phyloP scores from a whole-genome alignment of 176 grass and related monocot species.

The Paspalum notatum region DNA sequence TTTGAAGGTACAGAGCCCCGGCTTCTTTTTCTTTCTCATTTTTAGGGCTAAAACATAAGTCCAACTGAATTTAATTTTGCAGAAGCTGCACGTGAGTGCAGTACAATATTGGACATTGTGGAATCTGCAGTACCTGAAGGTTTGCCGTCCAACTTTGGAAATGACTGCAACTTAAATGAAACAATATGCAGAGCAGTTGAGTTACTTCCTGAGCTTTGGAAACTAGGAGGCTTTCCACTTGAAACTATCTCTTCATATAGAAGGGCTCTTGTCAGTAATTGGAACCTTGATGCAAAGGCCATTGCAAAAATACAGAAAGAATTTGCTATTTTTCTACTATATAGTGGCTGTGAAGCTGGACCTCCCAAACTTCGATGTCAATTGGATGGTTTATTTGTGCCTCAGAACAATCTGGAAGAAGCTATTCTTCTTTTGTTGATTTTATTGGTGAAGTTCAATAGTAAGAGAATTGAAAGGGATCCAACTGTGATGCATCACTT shows the following conservation, averaged over 20 bases:
- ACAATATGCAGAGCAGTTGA: slow-evolving; percentile 72
- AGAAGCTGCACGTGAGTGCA: slow-evolving; percentile 81
- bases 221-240: slow-evolving; percentile 56
- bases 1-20: slow-evolving; percentile 56
- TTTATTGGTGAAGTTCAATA: slow-evolving; percentile 77
- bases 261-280: slow-evolving; percentile 70
- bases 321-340: slow-evolving; percentile 80
- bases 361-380: slow-evolving; percentile 57
- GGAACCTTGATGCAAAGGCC: slow-evolving; percentile 65
- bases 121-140: slow-evolving; percentile 70
- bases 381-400: slow-evolving; percentile 73
- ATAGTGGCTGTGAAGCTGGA: slow-evolving; percentile 70
- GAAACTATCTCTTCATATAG: slow-evolving; percentile 80
- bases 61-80: slow-evolving; percentile 44
- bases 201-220: slow-evolving; percentile 84
- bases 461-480: slow-evolving; percentile 70
- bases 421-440: slow-evolving; percentile 87
- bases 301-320: slow-evolving; percentile 76
- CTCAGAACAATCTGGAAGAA: slow-evolving; percentile 84
- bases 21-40: slow-evolving; percentile 18
- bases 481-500: slow-evolving; percentile 74
- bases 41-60: slow-evolving; percentile 11
- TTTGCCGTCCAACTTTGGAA: slow-evolving; percentile 42
- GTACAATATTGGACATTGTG: slow-evolving; percentile 64
- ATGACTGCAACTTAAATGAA: slow-evolving; percentile 67